Conservation (phyloP, 108 stramenopile species). For the Aurantiochytrium sp. region DNA sequence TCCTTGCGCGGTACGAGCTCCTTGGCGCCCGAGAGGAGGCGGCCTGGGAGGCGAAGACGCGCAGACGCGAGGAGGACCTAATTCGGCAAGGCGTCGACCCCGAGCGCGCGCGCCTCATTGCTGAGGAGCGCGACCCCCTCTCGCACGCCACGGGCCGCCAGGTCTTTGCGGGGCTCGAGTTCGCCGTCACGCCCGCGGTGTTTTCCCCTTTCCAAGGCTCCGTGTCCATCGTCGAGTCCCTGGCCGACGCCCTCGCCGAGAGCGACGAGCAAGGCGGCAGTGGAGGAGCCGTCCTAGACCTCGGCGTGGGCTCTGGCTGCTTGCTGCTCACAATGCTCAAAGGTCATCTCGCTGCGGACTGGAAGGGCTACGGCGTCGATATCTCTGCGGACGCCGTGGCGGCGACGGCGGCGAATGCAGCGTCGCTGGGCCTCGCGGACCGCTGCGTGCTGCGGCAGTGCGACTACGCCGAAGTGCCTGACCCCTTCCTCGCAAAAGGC, state of each 20-base stretch:
- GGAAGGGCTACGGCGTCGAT: not conserved
- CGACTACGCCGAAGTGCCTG: not conserved
- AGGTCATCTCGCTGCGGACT: not conserved
- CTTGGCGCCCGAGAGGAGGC: not conserved
- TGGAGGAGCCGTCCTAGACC: not conserved
- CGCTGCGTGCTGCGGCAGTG: not conserved
- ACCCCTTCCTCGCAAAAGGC: too few species aligned
- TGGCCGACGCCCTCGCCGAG: not conserved
- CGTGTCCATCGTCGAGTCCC: not conserved
- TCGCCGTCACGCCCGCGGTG: not conserved
- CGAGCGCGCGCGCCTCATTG: not conserved
- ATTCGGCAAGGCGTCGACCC: not conserved
- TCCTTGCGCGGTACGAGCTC: not conserved
- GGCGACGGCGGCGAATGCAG: not conserved
- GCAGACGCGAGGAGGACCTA: not conserved
- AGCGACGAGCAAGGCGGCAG: not conserved
- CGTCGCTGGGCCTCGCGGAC: not conserved
- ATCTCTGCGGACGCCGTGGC: not conserved
- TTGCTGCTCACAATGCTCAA: not conserved
- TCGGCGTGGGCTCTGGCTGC: not conserved
- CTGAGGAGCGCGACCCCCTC: not conserved
- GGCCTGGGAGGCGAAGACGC: not conserved
- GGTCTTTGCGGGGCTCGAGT: not conserved
- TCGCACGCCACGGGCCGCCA: not conserved
- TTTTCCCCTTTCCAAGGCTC: not conserved